Conservation (phyloP, 169 alveolate genomes). For the Fabrea salina region DNA sequence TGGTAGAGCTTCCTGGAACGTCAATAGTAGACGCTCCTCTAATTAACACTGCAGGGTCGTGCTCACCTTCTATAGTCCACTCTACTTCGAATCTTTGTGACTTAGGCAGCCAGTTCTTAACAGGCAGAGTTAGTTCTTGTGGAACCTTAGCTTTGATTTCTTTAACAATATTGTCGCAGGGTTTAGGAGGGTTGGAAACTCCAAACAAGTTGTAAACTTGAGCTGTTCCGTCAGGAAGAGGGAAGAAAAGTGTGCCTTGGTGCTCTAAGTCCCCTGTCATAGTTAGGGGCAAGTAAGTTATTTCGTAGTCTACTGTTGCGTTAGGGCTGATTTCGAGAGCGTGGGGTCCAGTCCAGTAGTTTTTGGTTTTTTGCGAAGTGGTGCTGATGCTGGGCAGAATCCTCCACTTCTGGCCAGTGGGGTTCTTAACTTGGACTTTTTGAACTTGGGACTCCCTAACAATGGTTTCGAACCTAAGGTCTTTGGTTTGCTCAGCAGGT, state of each 20-base stretch:
- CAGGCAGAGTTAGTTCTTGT: slow-evolving; percentile 63
- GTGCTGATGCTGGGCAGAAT: slow-evolving; percentile 80
- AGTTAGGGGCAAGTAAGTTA: slow-evolving; percentile 78
- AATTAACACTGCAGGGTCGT: slow-evolving; percentile 75
- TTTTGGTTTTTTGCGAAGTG: slow-evolving; percentile 52
- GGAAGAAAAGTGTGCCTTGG: slow-evolving; percentile 85
- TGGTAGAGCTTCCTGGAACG: slow-evolving; percentile 75
- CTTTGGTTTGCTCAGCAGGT: slow-evolving; percentile 71
- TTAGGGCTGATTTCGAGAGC: slow-evolving; percentile 75
- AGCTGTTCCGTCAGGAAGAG: slow-evolving; percentile 89
- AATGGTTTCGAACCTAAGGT: slow-evolving; percentile 77
- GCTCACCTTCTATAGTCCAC: slow-evolving; percentile 67
- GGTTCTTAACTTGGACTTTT: slow-evolving; percentile 75
- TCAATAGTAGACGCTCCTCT: slow-evolving; percentile 87
- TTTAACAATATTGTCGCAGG: slow-evolving; percentile 56
- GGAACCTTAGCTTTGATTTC: slow-evolving; percentile 75
- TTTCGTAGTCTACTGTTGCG: slow-evolving; percentile 72
- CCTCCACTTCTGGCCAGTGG: slow-evolving; percentile 79
- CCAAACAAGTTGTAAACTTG: slow-evolving; percentile 80
- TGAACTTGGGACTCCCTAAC: slow-evolving; percentile 73
- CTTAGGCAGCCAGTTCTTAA: slow-evolving; percentile 82
- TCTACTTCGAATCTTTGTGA: slow-evolving; percentile 82
- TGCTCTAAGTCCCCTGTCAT: slow-evolving; percentile 79
- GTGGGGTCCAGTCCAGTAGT: slow-evolving; percentile 79
- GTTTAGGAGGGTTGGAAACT: slow-evolving; percentile 72